Evolutionary conservation across 257 asterid genomes (phyloP).

Genomic region (Gynochthodes officinalis): DNA sequence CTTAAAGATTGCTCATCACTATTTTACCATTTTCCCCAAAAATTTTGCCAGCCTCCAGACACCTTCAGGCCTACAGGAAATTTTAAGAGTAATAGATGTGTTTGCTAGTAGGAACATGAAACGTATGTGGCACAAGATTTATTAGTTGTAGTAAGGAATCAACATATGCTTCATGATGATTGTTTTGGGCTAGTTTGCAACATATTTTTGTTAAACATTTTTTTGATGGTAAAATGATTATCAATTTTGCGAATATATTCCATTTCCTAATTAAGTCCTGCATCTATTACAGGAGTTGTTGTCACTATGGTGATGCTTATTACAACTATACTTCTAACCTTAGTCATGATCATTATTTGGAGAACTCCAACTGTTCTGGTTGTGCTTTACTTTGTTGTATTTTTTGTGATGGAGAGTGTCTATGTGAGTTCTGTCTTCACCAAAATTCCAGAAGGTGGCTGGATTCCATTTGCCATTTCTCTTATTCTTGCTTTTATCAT

Average conservation of each 20-base stretch:
- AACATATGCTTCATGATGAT: not conserved
- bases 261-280: not conserved
- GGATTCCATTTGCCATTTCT: slow-evolving; percentile 39
- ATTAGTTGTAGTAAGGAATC: not conserved
- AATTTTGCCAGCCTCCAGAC: not conserved
- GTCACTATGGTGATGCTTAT: slow-evolving; percentile 40
- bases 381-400: slow-evolving; percentile 22
- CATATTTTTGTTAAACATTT: not conserved
- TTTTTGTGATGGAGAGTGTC: slow-evolving; percentile 33
- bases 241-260: not conserved
- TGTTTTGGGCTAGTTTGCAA: not conserved
- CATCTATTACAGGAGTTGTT: slow-evolving; percentile 29
- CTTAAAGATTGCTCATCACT: no score
- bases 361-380: slow-evolving; percentile 25
- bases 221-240: not conserved
- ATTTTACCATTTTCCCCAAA: no score
- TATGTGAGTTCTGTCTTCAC: slow-evolving; percentile 32
- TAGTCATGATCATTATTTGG: slow-evolving; percentile 40
- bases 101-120: not conserved
- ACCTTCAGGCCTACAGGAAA: not conserved
- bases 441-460: slow-evolving; percentile 42
- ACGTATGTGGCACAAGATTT: not conserved
- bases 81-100: not conserved
- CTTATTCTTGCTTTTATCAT: slow-evolving; percentile 30
- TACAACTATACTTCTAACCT: slow-evolving; percentile 30